Percentiles rank a stretch among this genome's conserved stretches.
These are phyloP conservation scores for Dactylonectria macrodidyma DNA, from an alignment of 2,329 filamentous ascomycete genomes.

Conservation along the genomic window DNA sequence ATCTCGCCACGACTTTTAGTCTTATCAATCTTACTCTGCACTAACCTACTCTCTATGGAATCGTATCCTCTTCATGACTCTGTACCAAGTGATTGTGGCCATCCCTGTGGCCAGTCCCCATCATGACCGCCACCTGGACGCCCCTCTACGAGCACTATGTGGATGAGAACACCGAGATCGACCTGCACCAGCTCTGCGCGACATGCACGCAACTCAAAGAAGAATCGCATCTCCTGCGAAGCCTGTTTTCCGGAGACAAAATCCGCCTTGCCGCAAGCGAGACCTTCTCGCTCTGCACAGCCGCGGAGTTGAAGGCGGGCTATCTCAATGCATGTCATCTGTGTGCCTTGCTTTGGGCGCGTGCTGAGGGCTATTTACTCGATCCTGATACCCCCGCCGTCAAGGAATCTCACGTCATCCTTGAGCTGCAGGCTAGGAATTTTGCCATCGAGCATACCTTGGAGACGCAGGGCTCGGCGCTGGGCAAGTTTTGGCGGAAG, in stretches of 20 bases:
- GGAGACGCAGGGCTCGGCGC: neutral
- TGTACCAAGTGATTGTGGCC: neutral
- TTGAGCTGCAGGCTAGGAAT: constrained; percentile 5
- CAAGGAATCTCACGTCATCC: neutral
- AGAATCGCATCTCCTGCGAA: neutral
- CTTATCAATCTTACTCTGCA: neutral
- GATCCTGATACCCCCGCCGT: neutral
- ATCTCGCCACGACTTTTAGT: neutral
- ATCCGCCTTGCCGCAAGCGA: constrained; percentile 3
- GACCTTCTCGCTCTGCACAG: neutral
- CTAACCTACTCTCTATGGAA: neutral
- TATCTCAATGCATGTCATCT: constrained; percentile 18
- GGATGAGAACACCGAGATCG: constrained; percentile 8
- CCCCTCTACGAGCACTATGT: constrained; percentile 13
- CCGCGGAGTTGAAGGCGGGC: constrained; percentile 7
- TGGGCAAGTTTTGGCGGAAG: constrained; percentile 10
- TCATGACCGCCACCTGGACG: neutral
- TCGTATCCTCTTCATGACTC: neutral
- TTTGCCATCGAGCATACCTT: constrained; percentile 2
- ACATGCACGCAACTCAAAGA: constrained; percentile 1
- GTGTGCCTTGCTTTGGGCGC: constrained; percentile 19
- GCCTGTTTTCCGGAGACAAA: neutral
- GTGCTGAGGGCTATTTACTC: constrained; percentile 2
- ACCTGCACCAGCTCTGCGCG: constrained; percentile 14
- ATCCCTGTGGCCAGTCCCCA: neutral